A percentile compares a stretch with the other conserved stretches of the same genome.
Conservation (phyloP, 83 land plant genomes). For the Thuja plicata region DNA sequence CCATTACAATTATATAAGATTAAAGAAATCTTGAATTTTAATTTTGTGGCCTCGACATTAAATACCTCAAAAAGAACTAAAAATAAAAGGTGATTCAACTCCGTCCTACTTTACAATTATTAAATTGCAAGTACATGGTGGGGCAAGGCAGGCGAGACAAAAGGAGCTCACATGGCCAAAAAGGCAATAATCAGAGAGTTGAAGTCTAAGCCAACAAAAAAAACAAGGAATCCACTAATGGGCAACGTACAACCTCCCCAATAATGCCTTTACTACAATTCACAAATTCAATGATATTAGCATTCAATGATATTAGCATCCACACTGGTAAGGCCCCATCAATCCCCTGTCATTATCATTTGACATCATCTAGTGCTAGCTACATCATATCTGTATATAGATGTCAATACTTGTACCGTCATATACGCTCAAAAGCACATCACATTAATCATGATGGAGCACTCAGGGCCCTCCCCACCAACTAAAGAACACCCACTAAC, state of each 20-base stretch:
- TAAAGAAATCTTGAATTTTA: too few species aligned
- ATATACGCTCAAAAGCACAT: not conserved
- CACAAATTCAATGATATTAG: not conserved
- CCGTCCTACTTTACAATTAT: not conserved
- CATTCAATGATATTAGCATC: not conserved
- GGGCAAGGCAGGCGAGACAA: not conserved
- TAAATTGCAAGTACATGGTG: not conserved
- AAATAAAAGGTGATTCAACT: not conserved
- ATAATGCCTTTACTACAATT: not conserved
- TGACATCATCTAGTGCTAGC: not conserved
- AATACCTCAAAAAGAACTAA: not conserved
- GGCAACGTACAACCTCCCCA: not conserved
- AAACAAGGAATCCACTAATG: not conserved
- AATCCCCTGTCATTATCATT: not conserved
- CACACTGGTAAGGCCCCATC: not conserved
- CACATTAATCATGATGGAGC: not conserved
- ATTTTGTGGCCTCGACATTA: too few species aligned
- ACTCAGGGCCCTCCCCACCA: not conserved
- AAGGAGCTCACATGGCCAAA: not conserved
- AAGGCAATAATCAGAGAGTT: not conserved
- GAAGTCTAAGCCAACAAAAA: not conserved
- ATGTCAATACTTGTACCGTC: not conserved
- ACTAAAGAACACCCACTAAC: conserved; percentile 3
- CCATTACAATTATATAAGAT: too few species aligned
- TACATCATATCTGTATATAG: not conserved